Evolutionary conservation across 768 basidiomycete species (phyloP), one percentile per base, ranked within the genome.

Genomic region (Ramaria rubella): DNA sequence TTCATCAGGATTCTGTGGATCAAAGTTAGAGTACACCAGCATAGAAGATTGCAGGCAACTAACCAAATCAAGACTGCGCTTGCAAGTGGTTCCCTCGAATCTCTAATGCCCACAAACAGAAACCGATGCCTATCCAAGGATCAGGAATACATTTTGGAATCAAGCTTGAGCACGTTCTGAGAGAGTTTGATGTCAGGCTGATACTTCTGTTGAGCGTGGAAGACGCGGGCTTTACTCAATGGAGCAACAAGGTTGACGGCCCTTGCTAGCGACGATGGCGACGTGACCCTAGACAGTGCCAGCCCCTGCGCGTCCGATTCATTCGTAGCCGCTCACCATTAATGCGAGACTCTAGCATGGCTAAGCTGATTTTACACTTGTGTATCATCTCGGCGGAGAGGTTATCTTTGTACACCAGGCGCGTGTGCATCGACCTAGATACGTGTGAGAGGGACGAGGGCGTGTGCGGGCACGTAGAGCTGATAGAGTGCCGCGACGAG

Each of bases 71-170:
- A 91, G 67, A 61, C 90, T 90, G 31, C 94, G 78, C 64, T 93
- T 80, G 95, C 96, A 99, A 0, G 95, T 95, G 23, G 80, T 85
- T 86, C 2, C 78, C 76, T 59, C 85, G 86, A 62, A 94, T 82
- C 58, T 88, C 88, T 72, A 96, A 74, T 4, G 88, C 82, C 92
- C 91, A 98, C 21, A 93, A 75, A 69, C 95, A 97, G 4, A 99
- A 73, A 8, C 96, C 96, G 38, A 98, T 91, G 17, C 96, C 96
- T 57, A 98, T 87, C 5, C 96, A 82, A 31, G 96, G 95, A 69
- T 99, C 95, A 0, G 95, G 96, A 24, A 77, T 73, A 70, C 90
- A 93, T 17, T 77, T 71, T 0, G 95, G 94, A n/a, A 55, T 82
- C 84, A 40, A 88, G 78, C 29, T 79, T 75, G 11, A 98, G 76